These are phyloP conservation scores for Breynia disticha DNA, from an alignment of 441 rosid genomes.

Conservation along the genomic window DNA sequence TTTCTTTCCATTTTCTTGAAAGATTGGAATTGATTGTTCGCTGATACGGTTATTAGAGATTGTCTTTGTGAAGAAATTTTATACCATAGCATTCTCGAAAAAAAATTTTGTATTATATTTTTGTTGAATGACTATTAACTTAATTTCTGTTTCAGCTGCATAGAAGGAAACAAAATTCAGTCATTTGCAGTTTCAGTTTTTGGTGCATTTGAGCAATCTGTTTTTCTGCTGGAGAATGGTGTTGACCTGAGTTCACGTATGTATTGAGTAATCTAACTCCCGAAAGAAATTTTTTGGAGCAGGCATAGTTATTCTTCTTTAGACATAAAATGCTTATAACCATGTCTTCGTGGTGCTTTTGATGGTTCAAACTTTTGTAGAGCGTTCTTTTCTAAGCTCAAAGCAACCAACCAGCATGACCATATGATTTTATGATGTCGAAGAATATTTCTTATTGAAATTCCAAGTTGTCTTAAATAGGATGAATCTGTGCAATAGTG, in stretches of 20 bases:
- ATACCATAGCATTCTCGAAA: too few relatives aligned
- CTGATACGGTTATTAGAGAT: neutral
- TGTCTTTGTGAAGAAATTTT: too few relatives aligned
- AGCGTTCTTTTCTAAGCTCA: too few relatives aligned
- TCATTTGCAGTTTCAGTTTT: constrained; percentile 27
- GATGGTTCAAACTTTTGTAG: neutral
- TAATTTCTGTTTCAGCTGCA: constrained; percentile 20
- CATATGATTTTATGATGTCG: too few relatives aligned
- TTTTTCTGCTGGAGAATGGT: constrained; percentile 26
- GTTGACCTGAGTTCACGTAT: constrained; percentile 35
- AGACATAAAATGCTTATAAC: neutral
- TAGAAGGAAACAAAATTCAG: constrained; percentile 25
- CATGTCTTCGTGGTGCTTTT: constrained; percentile 1
- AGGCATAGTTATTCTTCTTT: neutral
- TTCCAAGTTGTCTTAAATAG: neutral
- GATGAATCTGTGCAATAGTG: too few relatives aligned
- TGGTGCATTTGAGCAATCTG: constrained; percentile 30
- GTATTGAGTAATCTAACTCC: constrained; percentile 13
- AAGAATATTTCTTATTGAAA: too few relatives aligned
- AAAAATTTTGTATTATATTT: too few relatives aligned
- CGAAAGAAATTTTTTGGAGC: constrained; percentile 3
- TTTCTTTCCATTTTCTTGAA: neutral
- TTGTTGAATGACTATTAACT: too few relatives aligned
- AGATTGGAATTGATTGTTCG: neutral
- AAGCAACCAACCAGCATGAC: too few relatives aligned